Conservation (phyloP, 805 yeast genomes). For the Wickerhamiella sorbophila region DNA sequence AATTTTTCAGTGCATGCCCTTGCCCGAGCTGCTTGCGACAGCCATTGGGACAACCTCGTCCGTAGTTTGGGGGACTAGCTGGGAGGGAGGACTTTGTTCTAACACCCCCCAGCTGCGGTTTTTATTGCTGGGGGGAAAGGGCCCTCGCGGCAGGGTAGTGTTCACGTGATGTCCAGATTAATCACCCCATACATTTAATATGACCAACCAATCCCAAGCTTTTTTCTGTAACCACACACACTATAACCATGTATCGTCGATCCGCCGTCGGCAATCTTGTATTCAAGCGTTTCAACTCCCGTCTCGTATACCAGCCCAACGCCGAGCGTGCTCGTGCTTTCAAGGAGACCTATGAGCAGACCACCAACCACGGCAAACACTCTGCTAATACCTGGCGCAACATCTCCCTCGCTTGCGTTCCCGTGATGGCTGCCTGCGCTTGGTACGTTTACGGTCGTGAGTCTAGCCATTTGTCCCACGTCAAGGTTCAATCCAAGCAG, state of each 20-base stretch:
- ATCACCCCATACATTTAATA: neutral
- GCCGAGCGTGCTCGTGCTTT: slow-evolving; percentile 60
- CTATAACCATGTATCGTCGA: slow-evolving; percentile 14
- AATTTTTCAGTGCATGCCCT: no score
- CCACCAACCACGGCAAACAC: slow-evolving; percentile 63
- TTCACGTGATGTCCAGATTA: no score
- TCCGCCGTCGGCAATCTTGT: slow-evolving; percentile 6
- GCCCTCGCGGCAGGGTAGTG: no score
- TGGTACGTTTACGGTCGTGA: slow-evolving; percentile 72
- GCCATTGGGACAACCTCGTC: no score
- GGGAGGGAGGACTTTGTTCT: no score
- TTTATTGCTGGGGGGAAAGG: no score
- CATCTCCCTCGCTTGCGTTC: slow-evolving; percentile 69
- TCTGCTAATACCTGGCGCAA: slow-evolving; percentile 77
- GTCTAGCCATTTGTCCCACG: slow-evolving; percentile 78
- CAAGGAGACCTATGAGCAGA: slow-evolving; percentile 44
- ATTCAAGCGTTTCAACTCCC: slow-evolving; percentile 18
- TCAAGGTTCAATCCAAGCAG: slow-evolving; percentile 39
- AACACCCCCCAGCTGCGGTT: no score
- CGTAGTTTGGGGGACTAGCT: no score
- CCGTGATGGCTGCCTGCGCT: slow-evolving; percentile 63
- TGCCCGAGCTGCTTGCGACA: no score
- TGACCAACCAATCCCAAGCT: slow-evolving; percentile 6
- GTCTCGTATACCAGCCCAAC: slow-evolving; percentile 23
- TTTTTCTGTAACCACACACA: slow-evolving; percentile 3